A percentile compares a stretch with the other conserved stretches of the same genome.
Evolutionary conservation across 1,284 basidiomycete species (phyloP).

Genomic region (Papiliotrema terrestris): DNA sequence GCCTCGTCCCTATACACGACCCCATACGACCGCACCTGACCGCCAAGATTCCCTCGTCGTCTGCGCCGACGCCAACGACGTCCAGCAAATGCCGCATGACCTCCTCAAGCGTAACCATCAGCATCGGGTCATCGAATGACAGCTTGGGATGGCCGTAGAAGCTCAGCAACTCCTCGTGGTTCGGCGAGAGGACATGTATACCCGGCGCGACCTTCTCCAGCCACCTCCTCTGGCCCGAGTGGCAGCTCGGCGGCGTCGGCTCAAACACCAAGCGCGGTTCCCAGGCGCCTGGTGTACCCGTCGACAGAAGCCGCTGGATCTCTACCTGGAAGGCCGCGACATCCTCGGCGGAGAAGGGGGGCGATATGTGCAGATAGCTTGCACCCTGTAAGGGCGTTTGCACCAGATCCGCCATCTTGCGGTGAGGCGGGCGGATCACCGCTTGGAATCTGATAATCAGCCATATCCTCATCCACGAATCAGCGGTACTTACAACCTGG

Average conservation of each 20-base stretch:
- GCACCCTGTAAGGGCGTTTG: conserved; percentile 24
- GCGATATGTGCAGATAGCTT: conserved; percentile 36
- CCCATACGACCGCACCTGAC: conserved; percentile 42
- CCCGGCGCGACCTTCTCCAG: conserved; percentile 23
- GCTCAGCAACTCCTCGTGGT: conserved; percentile 41
- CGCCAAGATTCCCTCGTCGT: conserved; percentile 30
- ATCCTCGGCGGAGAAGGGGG: conserved; percentile 30
- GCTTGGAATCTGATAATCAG: conserved; percentile 23
- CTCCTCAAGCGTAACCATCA: conserved; percentile 17
- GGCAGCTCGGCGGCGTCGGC: conserved; percentile 36
- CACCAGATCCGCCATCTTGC: conserved; percentile 21
- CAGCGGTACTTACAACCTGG: conserved; percentile 25
- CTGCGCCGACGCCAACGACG: conserved; percentile 23
- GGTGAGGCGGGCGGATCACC: conserved; percentile 22
- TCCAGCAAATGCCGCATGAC: conserved; percentile 27
- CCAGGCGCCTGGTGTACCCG: conserved; percentile 15
- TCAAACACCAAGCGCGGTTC: conserved; percentile 37
- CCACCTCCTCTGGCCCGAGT: conserved; percentile 23
- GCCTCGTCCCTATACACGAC: conserved; percentile 33
- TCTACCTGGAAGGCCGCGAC: conserved; percentile 20
- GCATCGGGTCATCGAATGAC: conserved; percentile 6
- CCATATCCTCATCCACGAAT: not conserved
- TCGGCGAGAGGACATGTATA: conserved; percentile 39
- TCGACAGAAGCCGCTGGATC: conserved; percentile 1
- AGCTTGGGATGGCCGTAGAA: conserved; percentile 22